phyloP scores from a whole-genome alignment of 1,284 basidiomycete genomes.

The Bondarzewia mesenterica region DNA sequence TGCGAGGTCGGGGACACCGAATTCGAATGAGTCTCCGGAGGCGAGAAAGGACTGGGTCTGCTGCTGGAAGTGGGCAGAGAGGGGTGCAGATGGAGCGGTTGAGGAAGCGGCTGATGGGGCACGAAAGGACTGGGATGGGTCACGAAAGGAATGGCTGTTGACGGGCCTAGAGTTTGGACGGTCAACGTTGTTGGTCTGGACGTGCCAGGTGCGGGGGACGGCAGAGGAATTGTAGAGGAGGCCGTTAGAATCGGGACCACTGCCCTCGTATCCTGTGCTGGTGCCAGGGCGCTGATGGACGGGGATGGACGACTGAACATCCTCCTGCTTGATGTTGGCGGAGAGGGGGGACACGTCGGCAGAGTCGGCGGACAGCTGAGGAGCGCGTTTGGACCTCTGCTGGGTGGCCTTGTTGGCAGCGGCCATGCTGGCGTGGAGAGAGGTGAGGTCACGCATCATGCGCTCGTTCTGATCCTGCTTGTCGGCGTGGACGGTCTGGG shows the following conservation, averaged over 20 bases:
- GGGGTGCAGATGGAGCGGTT: slow-evolving; percentile 29
- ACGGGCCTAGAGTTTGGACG: slow-evolving; percentile 21
- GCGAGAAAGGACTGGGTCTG: slow-evolving; percentile 58
- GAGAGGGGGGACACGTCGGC: slow-evolving; percentile 22
- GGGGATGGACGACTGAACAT: slow-evolving; percentile 21
- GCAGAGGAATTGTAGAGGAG: slow-evolving; percentile 25
- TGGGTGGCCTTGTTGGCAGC: slow-evolving; percentile 54
- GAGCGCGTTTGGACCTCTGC: slow-evolving; percentile 32
- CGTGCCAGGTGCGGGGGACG: slow-evolving; percentile 21
- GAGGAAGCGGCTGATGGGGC: slow-evolving; percentile 31
- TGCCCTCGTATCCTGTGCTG: slow-evolving; percentile 60
- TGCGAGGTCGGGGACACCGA: slow-evolving; percentile 36
- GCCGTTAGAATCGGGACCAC: slow-evolving; percentile 27
- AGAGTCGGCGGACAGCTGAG: slow-evolving; percentile 12
- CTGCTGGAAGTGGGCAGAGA: neutral
- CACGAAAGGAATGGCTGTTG: slow-evolving; percentile 50
- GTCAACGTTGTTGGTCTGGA: slow-evolving; percentile 31
- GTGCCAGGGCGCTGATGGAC: slow-evolving; percentile 54
- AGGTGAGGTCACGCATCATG: slow-evolving; percentile 86
- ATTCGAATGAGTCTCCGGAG: slow-evolving; percentile 40
- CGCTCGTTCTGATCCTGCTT: slow-evolving; percentile 82
- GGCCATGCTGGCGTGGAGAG: slow-evolving; percentile 80
- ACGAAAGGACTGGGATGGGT: slow-evolving; percentile 62
- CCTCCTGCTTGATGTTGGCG: slow-evolving; percentile 47
- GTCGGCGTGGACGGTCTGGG: slow-evolving; percentile 92